These are phyloP conservation scores for Raffaelea ambrosiae DNA, from an alignment of 2,329 filamentous ascomycete genomes.

Conservation along the genomic window DNA sequence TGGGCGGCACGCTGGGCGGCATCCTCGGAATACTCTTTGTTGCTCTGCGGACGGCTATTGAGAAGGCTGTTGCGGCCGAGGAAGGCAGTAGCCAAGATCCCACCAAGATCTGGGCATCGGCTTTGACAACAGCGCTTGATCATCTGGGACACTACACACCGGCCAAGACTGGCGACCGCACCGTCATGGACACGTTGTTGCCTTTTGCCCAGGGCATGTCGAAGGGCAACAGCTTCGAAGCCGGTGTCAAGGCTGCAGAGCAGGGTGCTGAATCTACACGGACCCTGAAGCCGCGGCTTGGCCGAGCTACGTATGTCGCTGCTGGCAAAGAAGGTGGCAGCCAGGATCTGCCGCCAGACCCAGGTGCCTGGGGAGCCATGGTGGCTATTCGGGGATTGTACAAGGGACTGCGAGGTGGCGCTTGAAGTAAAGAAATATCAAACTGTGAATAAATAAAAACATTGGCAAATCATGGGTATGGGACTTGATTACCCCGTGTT, in stretches of 20 bases:
- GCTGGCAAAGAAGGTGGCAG: constrained; percentile 38
- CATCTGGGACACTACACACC: constrained; percentile 45
- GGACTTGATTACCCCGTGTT: too few relatives aligned
- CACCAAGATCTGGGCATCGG: constrained; percentile 31
- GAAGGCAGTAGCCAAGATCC: constrained; percentile 16
- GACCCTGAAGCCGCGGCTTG: constrained; percentile 55
- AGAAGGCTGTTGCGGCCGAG: constrained; percentile 8
- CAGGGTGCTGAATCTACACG: constrained; percentile 55
- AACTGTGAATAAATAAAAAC: neutral
- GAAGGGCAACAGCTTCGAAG: constrained; percentile 37
- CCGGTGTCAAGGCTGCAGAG: constrained; percentile 49
- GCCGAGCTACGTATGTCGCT: constrained; percentile 60
- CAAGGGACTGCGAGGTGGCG: constrained; percentile 8
- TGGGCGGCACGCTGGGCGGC: constrained; percentile 44
- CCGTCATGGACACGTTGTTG: constrained; percentile 48
- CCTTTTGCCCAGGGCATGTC: constrained; percentile 42
- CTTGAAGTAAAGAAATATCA: neutral
- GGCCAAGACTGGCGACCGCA: constrained; percentile 46
- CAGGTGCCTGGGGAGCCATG: constrained; percentile 63
- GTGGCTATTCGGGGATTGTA: constrained; percentile 37
- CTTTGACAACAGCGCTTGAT: constrained; percentile 32
- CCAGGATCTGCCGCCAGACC: constrained; percentile 52
- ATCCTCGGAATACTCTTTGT: constrained; percentile 48
- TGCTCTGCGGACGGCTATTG: constrained; percentile 32
- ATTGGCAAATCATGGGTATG: neutral